Percentiles rank a stretch among this genome's conserved stretches.
Evolutionary conservation across 2,329 filamentous ascomycete genomes (phyloP).

Genomic region (Dactylellina sp.): DNA sequence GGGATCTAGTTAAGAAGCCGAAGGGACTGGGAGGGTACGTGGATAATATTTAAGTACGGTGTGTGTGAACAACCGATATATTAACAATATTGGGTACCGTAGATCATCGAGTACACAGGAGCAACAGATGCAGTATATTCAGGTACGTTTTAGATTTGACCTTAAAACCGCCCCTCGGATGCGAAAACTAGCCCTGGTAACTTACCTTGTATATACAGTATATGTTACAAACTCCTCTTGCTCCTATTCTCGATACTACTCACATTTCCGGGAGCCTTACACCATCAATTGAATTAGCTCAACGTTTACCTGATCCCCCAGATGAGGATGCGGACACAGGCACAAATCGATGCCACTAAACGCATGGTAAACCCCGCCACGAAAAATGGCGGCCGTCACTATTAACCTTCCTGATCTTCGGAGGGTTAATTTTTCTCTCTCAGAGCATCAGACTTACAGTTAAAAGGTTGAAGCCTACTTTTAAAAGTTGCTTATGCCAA

Average conservation of each 20-base stretch:
- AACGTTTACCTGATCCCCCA: not conserved
- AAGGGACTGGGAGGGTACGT: constrained; percentile 44
- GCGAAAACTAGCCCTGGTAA: not conserved
- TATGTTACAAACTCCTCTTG: constrained; percentile 56
- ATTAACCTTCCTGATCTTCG: too few species aligned
- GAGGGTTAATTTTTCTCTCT: too few species aligned
- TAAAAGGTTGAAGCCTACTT: too few species aligned
- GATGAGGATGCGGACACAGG: not conserved
- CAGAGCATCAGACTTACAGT: too few species aligned
- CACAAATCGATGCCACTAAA: constrained; percentile 2
- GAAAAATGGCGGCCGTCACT: too few species aligned
- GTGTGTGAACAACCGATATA: not conserved
- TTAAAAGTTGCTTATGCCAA: too few species aligned
- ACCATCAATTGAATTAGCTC: constrained; percentile 34
- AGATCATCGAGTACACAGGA: constrained; percentile 34
- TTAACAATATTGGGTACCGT: constrained; percentile 4
- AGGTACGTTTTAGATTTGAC: constrained; percentile 7
- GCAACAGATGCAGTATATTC: constrained; percentile 55
- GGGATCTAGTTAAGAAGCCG: constrained; percentile 33
- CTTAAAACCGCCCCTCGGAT: not conserved
- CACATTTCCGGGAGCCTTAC: constrained; percentile 42
- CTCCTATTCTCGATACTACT: constrained; percentile 47
- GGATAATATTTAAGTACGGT: not conserved
- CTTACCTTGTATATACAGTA: constrained; percentile 25
- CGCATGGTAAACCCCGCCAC: too few species aligned